Evolutionary conservation across 1,284 basidiomycete genomes (phyloP), one percentile per base, ranked within the genome.

Genomic region (Irpex sp.): DNA sequence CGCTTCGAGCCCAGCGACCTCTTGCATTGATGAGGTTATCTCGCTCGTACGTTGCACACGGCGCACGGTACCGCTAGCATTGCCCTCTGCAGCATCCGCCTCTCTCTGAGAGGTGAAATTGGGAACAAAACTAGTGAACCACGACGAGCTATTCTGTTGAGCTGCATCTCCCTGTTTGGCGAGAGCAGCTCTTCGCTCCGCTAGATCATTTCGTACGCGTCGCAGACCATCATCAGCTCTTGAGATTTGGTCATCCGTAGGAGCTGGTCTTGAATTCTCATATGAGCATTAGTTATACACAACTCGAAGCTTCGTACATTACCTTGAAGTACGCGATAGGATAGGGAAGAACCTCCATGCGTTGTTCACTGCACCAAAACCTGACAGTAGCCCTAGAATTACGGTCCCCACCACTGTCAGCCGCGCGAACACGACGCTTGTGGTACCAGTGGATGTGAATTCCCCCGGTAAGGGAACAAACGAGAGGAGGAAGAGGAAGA

Each of bases 371-470:
- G 90, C 88, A 66, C 91, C 91, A 64, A 91, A 88, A 0, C 91
- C 91, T 0, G 90, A 91, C 2, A 93, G 77, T 1, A 86, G 69
- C 2, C 91, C 91, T 8, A 93, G 85, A 57, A 91, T 82, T 34
- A 87, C 79, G 0, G 87, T 91, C 2, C 91, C 91, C 34, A 92
- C 74, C 4, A 91, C 86, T n/a, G 88, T 82, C n/a, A 93, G 78
- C 9, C 90, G 82, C 3, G 86, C 79, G 1, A 89, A 74, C 0
- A 81, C 79, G 0, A 80, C 73, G 6, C 79, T 81, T 8, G 81
- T 73, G 0, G 81, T 69, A 58, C 81, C 80, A 36, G 80, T 72
- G 4, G 78, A 69, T 26, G 74, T 70, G 17, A 87, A 72, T 15
- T 79, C 81, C 19, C 75, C 62, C 2, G 90, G 89, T 8, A 92